A percentile compares a stretch with the other conserved stretches of the same genome.
Evolutionary conservation across 2,329 filamentous ascomycete species (phyloP).

Genomic region (Phaeophleospora eucalypticola): DNA sequence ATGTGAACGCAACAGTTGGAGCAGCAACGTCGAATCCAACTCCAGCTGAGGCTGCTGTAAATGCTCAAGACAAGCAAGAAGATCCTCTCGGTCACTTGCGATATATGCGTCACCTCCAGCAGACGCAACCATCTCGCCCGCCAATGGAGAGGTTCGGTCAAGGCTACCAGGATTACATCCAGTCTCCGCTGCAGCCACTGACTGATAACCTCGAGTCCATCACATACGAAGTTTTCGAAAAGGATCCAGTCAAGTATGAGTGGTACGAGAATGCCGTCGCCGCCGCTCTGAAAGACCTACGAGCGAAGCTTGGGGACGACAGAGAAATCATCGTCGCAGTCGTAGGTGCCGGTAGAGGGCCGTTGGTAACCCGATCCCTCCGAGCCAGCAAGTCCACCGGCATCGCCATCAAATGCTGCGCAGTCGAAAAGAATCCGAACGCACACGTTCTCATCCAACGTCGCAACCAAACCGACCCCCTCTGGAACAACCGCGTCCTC

Average conservation of each 20-base stretch:
- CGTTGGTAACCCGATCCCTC: slow-evolving; percentile 81
- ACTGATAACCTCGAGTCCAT: slow-evolving; percentile 96
- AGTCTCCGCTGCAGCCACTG: slow-evolving; percentile 88
- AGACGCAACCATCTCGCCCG: slow-evolving; percentile 66
- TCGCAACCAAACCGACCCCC: slow-evolving; percentile 65
- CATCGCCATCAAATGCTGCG: slow-evolving; percentile 80
- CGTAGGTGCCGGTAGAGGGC: slow-evolving; percentile 87
- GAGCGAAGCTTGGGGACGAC: slow-evolving; percentile 70
- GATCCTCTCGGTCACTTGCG: slow-evolving; percentile 62
- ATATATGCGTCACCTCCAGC: slow-evolving; percentile 81
- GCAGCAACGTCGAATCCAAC: slow-evolving; percentile 49
- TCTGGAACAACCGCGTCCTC: slow-evolving; percentile 76
- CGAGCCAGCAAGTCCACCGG: slow-evolving; percentile 72
- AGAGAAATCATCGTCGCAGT: slow-evolving; percentile 78
- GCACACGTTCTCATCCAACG: slow-evolving; percentile 88
- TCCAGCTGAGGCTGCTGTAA: slow-evolving; percentile 59
- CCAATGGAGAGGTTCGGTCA: slow-evolving; percentile 63
- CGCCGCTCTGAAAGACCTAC: slow-evolving; percentile 78
- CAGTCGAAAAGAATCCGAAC: slow-evolving; percentile 96
- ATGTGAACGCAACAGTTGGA: neutral
- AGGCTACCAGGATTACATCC: slow-evolving; percentile 88
- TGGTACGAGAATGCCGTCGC: slow-evolving; percentile 87
- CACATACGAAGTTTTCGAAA: slow-evolving; percentile 98
- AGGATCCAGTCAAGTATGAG: slow-evolving; percentile 95
- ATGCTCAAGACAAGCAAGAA: slow-evolving; percentile 44